These are phyloP conservation scores for Phytophthora multivora DNA, from an alignment of 352 stramenopile genomes.

Conservation along the genomic window DNA sequence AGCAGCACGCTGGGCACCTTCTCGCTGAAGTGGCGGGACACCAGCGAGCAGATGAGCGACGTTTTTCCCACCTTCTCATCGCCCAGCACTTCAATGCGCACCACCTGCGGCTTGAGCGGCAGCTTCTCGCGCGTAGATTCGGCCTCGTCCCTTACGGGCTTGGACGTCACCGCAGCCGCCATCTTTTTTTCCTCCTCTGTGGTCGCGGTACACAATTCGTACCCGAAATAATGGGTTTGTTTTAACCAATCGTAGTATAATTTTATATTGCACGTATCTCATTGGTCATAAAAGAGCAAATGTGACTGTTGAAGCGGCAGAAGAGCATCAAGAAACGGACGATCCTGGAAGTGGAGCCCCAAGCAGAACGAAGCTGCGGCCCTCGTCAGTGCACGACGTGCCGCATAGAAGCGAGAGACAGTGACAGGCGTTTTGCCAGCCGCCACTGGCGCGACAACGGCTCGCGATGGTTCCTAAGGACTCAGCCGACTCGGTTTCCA, in stretches of 20 bases:
- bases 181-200: slow-evolving; percentile 21
- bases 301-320: slow-evolving; percentile 17
- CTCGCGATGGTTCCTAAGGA: slow-evolving; percentile 25
- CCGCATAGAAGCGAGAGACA: slow-evolving; percentile 9
- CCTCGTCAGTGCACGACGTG: slow-evolving; percentile 9
- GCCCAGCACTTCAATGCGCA: slow-evolving; percentile 88
- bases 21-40: slow-evolving; percentile 89
- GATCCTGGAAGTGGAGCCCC: background rate
- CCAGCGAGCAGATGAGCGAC: slow-evolving; percentile 90
- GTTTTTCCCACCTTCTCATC: slow-evolving; percentile 92
- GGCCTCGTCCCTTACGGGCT: slow-evolving; percentile 30
- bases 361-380: background rate
- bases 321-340: slow-evolving; percentile 10
- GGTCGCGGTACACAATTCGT: background rate
- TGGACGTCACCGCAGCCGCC: slow-evolving; percentile 35
- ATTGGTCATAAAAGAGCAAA: slow-evolving; percentile 29
- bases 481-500: slow-evolving; percentile 11
- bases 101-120: slow-evolving; percentile 76
- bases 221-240: slow-evolving; percentile 4
- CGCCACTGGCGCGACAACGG: slow-evolving; percentile 1
- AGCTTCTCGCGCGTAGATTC: slow-evolving; percentile 50
- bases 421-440: slow-evolving; percentile 2
- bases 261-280: background rate
- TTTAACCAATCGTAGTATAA: slow-evolving; percentile 12
- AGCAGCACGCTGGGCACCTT: slow-evolving; percentile 87